phyloP scores from a whole-genome alignment of 75 land plant species.

The Cunninghamia lanceolata region DNA sequence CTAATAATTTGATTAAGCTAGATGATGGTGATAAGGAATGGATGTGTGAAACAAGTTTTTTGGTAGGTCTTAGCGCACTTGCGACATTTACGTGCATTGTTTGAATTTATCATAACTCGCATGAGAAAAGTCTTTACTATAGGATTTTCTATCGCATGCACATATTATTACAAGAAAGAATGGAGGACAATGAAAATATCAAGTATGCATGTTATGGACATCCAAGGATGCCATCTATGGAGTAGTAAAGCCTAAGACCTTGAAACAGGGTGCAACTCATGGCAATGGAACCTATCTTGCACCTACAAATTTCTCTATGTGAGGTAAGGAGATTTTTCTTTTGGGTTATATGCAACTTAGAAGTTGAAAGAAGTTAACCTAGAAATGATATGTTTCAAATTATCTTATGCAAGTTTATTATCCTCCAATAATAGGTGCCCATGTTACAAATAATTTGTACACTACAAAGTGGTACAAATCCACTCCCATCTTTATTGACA shows the following conservation, averaged over 20 bases:
- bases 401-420: too few species aligned
- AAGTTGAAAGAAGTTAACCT: not conserved
- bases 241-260: constrained; percentile 9
- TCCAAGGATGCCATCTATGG: constrained; percentile 1
- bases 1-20: constrained; percentile 18
- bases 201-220: constrained; percentile 14
- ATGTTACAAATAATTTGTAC: too few species aligned
- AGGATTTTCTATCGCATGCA: constrained; percentile 5
- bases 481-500: too few species aligned
- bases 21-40: constrained; percentile 11
- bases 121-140: not conserved
- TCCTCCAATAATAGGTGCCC: too few species aligned
- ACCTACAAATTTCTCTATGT: constrained; percentile 6
- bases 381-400: too few species aligned
- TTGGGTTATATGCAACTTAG: too few species aligned
- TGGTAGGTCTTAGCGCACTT: constrained; percentile 15
- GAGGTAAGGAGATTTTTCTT: constrained; percentile 13
- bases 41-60: constrained; percentile 14
- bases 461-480: too few species aligned
- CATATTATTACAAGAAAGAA: not conserved
- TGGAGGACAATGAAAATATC: constrained; percentile 6
- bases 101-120: constrained; percentile 16
- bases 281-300: constrained; percentile 15
- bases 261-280: constrained; percentile 10
- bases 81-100: constrained; percentile 13